These are phyloP conservation scores for Beauveria sp. DNA, from an alignment of 2,329 filamentous ascomycete species.

Conservation along the genomic window DNA sequence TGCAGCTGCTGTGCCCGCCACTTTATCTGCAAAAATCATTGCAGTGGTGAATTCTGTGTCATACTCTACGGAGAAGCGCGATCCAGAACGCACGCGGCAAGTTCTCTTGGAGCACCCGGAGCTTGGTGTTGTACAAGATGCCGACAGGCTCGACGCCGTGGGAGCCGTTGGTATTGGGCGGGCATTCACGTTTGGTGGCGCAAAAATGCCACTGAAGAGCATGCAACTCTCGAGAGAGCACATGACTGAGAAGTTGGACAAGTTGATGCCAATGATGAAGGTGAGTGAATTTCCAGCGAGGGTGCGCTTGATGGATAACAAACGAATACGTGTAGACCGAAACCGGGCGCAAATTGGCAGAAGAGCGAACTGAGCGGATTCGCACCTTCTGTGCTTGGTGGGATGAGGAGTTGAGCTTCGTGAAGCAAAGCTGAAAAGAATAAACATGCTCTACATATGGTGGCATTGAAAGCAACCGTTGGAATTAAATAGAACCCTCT, in stretches of 20 bases:
- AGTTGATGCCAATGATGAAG: constrained; percentile 58
- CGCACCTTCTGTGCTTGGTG: constrained; percentile 50
- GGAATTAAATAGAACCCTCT: too few species aligned
- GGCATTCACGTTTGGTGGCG: constrained; percentile 51
- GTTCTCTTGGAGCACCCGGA: constrained; percentile 48
- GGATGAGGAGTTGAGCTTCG: constrained; percentile 16
- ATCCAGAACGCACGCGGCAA: constrained; percentile 59
- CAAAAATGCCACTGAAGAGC: constrained; percentile 45
- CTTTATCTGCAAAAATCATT: constrained; percentile 37
- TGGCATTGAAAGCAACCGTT: too few species aligned
- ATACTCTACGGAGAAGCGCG: too few species aligned
- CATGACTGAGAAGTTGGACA: constrained; percentile 68
- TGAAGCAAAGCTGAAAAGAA: too few species aligned
- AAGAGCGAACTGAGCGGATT: constrained; percentile 45
- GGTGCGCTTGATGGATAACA: too few species aligned
- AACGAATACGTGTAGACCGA: too few species aligned
- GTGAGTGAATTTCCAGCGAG: constrained; percentile 29
- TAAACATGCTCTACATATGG: too few species aligned
- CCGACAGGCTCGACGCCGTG: constrained; percentile 81
- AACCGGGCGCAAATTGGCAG: constrained; percentile 43
- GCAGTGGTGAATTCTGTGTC: too few species aligned
- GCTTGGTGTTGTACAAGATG: constrained; percentile 76
- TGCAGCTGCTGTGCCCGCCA: constrained; percentile 58
- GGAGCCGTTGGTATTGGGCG: constrained; percentile 79
- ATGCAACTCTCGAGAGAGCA: constrained; percentile 63